Evolutionary conservation across 1,284 basidiomycete genomes (phyloP), one percentile per base, ranked within the genome.

Genomic region (Rhodotorula sp.): DNA sequence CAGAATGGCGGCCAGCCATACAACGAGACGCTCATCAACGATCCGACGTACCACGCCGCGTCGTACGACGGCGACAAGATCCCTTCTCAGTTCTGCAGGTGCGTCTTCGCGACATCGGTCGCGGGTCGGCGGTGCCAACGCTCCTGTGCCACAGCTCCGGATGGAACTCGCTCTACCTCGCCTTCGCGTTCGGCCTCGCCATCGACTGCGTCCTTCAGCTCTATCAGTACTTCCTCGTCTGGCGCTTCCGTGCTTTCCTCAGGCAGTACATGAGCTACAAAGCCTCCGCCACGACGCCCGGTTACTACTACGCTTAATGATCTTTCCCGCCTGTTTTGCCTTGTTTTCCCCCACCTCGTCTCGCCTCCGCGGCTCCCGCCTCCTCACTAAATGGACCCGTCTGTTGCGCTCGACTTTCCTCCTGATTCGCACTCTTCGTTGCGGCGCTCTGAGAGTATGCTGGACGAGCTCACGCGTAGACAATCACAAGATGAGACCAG

Each of bases 111-210:
- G 34, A 34, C 5, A 34, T 2, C 34, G 34, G 34, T 34, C 34
- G 34, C 34, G 34, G 34, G 34, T 34, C 34, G 34, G 5, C 34
- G 34, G 34, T 34, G 34, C 34, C 34, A 34, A 34, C 34, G 5
- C 21, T 10, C 45, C 5, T 21, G 7, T 2, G 0, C 21, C 17
- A 19, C 59, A 61, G 59, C 19, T 41, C 65, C 42, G 73, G 73
- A 0, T 72, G 72, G 54, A 65, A 70, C 23, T 49, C 70, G 7
- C 52, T 74, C 12, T 72, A 72, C 57, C 59, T 74, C n/a, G 68
- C 73, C 45, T 74, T 74, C 45, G 60, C 73, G 0, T 66, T 72
- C n/a, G 62, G 56, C 1, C 62, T 74, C 17, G 46, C 34, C 14
- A 66, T 72, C 46, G 73, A 74, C 54, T 21, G 48, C 45, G 16